A percentile compares a stretch with the other conserved stretches of the same genome.
Evolutionary conservation across 2,329 filamentous ascomycete species (phyloP).

Genomic region (Colletotrichum echinochloae): DNA sequence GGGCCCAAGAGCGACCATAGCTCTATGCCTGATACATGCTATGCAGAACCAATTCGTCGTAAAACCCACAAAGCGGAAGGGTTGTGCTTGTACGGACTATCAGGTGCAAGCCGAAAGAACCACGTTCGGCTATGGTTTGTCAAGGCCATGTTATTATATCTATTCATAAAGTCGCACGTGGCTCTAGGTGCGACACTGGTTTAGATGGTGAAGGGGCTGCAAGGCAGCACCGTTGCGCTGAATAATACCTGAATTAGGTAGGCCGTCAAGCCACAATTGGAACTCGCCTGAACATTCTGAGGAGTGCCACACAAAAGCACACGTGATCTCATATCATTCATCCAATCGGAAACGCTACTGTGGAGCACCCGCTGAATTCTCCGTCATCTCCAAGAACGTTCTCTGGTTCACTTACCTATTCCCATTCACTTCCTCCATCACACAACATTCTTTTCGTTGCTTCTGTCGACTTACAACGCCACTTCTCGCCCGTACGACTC

Average conservation of each 20-base stretch:
- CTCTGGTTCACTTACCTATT: constrained; percentile 6
- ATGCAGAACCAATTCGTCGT: not conserved
- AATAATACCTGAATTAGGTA: constrained; percentile 25
- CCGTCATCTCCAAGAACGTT: constrained; percentile 28
- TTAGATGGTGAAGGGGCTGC: not conserved
- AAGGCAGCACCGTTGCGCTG: constrained; percentile 9
- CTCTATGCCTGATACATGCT: not conserved
- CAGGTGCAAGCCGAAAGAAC: not conserved
- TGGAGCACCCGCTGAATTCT: constrained; percentile 14
- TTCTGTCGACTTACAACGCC: constrained; percentile 15
- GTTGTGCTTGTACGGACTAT: not conserved
- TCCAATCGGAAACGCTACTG: constrained; percentile 12
- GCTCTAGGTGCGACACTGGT: not conserved
- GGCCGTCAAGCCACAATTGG: constrained; percentile 21
- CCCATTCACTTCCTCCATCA: constrained; percentile 24
- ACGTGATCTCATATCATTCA: not conserved
- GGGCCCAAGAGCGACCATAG: not conserved
- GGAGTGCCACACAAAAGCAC: not conserved
- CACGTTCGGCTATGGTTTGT: not conserved
- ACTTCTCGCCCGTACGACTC: not conserved
- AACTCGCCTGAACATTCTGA: constrained; percentile 15
- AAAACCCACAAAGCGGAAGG: not conserved
- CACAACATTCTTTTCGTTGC: constrained; percentile 33
- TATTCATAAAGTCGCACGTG: not conserved
- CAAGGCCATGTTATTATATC: not conserved